A percentile compares a stretch with the other conserved stretches of the same genome.
phyloP scores from a whole-genome alignment of 345 rosid genomes.

The Bretschneidera sinensis region DNA sequence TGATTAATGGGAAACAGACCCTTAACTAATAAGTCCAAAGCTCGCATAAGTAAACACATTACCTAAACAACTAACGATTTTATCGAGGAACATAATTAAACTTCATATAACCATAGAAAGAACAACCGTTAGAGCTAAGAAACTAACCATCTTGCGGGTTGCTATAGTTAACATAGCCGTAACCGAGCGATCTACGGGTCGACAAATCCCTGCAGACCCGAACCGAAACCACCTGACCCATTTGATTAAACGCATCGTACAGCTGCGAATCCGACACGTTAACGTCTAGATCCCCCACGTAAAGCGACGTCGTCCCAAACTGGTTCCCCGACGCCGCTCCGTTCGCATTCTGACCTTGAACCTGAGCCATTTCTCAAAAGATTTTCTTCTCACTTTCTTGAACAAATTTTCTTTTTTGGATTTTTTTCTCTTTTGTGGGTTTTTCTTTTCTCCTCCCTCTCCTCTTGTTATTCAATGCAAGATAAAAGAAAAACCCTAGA shows the following conservation, averaged over 20 bases:
- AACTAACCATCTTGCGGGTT: slow-evolving; percentile 67
- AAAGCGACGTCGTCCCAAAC: slow-evolving; percentile 71
- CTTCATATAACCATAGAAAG: no score
- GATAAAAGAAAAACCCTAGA: slow-evolving; percentile 28
- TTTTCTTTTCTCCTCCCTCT: slow-evolving; percentile 52
- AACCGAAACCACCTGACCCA: slow-evolving; percentile 83
- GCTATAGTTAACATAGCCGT: slow-evolving; percentile 82
- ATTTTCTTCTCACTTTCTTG: slow-evolving; percentile 9
- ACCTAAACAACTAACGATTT: no score
- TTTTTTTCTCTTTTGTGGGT: slow-evolving; percentile 11
- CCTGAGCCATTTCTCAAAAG: slow-evolving; percentile 43
- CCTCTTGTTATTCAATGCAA: slow-evolving; percentile 50
- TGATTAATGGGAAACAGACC: no score
- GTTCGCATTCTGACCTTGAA: slow-evolving; percentile 33
- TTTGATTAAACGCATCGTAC: slow-evolving; percentile 73
- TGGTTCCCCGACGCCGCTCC: slow-evolving; percentile 35
- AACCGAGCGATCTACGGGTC: slow-evolving; percentile 79
- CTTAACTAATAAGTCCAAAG: no score
- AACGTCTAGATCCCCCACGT: slow-evolving; percentile 84
- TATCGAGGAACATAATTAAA: no score
- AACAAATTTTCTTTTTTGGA: slow-evolving; percentile 3
- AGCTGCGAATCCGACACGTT: slow-evolving; percentile 79
- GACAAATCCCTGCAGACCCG: slow-evolving; percentile 73
- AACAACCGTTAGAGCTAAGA: neutral
- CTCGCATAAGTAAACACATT: no score